Evolutionary conservation across 306 rosid species (phyloP).

Genomic region (Fragaria iinumae): DNA sequence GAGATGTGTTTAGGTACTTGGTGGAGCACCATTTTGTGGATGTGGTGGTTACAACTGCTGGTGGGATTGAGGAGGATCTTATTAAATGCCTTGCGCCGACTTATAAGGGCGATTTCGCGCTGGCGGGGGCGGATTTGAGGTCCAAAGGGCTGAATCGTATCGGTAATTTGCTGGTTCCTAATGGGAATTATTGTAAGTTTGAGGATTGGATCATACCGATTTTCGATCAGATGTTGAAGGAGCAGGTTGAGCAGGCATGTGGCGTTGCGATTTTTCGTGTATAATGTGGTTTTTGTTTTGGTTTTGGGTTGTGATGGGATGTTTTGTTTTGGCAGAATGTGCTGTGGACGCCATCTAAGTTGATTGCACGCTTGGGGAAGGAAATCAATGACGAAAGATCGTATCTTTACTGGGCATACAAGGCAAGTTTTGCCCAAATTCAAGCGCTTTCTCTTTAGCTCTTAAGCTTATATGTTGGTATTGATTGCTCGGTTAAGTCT

Average conservation of each 20-base stretch:
- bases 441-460: not conserved
- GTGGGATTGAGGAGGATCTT: conserved; percentile 93
- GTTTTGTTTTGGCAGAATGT: conserved; percentile 43
- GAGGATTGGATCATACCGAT: conserved; percentile 97
- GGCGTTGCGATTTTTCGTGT: not conserved
- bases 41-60: conserved; percentile 87
- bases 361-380: conserved; percentile 84
- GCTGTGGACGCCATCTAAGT: conserved; percentile 85
- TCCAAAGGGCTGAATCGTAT: conserved; percentile 91
- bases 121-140: conserved; percentile 69
- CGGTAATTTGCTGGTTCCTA: conserved; percentile 92
- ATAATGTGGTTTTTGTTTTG: not conserved
- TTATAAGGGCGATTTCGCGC: conserved; percentile 70
- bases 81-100: conserved; percentile 95
- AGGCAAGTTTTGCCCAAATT: conserved; percentile 44
- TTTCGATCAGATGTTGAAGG: conserved; percentile 84
- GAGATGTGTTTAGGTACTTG: conserved; percentile 78
- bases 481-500: not conserved
- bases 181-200: conserved; percentile 83
- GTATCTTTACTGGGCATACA: conserved; percentile 91
- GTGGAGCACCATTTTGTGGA: conserved; percentile 88
- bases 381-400: conserved; percentile 78
- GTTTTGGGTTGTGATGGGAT: not conserved
- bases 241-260: conserved; percentile 65
- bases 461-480: not conserved